Evolutionary conservation across 768 basidiomycete genomes (phyloP), one percentile per base, ranked within the genome.

Genomic region (Omphalotus guepiniiformis): DNA sequence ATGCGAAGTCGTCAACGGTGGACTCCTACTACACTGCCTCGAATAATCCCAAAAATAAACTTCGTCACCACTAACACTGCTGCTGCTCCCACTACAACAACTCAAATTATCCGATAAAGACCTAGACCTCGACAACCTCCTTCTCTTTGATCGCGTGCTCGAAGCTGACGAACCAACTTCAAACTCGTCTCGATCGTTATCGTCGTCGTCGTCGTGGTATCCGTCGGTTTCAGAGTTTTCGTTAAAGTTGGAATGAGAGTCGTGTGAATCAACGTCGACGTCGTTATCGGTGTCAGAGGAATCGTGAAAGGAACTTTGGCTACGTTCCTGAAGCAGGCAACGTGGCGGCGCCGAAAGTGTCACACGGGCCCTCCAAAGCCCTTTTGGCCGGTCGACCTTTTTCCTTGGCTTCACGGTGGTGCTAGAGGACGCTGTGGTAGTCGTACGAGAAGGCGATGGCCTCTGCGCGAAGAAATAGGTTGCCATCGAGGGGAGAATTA

Each of bases 341-440:
- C 62, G 56, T 49, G 62, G 62, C n/a, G n/a, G n/a, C 41, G 59
- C 59, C 27, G 46, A 34, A 42, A 30, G 22, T 15, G 50, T 70
- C 58, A 64, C 66, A 56, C 72, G 69, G 59, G 66, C 70, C 58
- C 65, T 71, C 73, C 72, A 76, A 21, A 74, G 56, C 39, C 73
- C 74, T 52, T 61, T 66, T 53, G 72, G 73, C 39, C 66, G 62
- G 26, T 37, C 34, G 34, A 25, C 12, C 23, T 37, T 46, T n/a
- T n/a, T n/a, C 44, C 19, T 46, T 12, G 21, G 13, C 21, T 32
- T 45, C 42, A 37, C 35, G n/a, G n/a, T n/a, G n/a, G n/a, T n/a
- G 23, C 22, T 46, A 15, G 22, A 37, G 13, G 34, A 23, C 34
- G 44, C n/a, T n/a, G n/a, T n/a, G n/a, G n/a, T n/a, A n/a, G n/a